Evolutionary conservation across 1,139 yeast genomes (phyloP).

Genomic region (Geotrichum carabidarum): DNA sequence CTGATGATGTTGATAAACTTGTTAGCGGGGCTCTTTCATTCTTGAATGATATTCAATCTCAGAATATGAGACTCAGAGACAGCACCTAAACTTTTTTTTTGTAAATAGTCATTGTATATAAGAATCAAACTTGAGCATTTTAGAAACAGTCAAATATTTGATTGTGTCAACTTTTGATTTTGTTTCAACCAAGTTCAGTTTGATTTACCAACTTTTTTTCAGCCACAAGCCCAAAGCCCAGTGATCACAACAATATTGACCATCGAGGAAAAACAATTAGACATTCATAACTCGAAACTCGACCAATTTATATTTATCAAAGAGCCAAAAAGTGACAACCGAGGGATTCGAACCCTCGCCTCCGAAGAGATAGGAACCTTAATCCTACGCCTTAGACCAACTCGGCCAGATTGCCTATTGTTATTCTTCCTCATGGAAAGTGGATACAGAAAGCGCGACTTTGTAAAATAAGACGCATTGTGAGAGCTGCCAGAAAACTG

Average conservation of each 20-base stretch:
- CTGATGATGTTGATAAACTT: conserved; percentile 6
- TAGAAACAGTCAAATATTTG: background rate
- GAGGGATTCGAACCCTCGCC: conserved; percentile 38
- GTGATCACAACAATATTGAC: no score
- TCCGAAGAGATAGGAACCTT: conserved; percentile 36
- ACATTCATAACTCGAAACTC: background rate
- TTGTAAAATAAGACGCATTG: no score
- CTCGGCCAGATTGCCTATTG: conserved; percentile 35
- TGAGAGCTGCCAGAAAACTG: no score
- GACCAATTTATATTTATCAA: background rate
- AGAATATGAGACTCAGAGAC: conserved; percentile 3
- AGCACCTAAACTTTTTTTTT: background rate
- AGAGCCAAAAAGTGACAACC: conserved; percentile 30
- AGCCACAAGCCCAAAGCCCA: no score
- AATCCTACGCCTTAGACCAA: conserved; percentile 37
- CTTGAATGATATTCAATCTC: conserved; percentile 13
- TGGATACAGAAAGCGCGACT: no score
- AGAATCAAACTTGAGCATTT: background rate
- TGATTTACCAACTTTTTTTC: no score
- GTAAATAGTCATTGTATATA: background rate
- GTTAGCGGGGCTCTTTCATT: conserved; percentile 13
- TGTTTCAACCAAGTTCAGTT: no score
- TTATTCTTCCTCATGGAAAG: no score
- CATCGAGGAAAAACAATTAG: no score
- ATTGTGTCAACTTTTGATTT: background rate